Base-by-base conservation (phyloP, 2,329 filamentous ascomycete genomes). In the Alternaria brassicicola region DNA sequence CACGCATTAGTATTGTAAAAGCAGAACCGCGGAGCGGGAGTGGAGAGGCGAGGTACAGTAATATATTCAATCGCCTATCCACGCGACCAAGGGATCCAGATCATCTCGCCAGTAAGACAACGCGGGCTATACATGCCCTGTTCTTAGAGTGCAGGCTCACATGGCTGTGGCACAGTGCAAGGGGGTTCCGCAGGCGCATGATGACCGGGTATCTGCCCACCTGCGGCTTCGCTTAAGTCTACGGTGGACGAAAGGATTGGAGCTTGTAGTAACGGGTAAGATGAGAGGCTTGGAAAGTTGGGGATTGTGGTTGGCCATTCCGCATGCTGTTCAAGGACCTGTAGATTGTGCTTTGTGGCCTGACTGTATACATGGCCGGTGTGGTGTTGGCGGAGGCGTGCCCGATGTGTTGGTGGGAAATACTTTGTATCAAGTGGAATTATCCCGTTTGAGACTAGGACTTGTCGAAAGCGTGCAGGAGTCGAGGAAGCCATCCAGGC, bases 151-250 rank as follows among this genome's bases (percentile, higher is more conserved):
- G 60, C 49, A 52, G 42, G 39, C 28, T 45, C 36, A 47, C 31
- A 42, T 48, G 45, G 31, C 38, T 45, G 52, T 52, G 26, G 57
- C 47, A 59, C 57, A 39, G 41, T 49, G 38, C 53, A 50, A 52
- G 47, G 57, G 49, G 35, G 19, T 43, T 47, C 30, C 45, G 46
- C 23, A 23, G 39, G 46, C 57, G 50, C 41, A 57, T 62, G 59
- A 59, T 51, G 57, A 56, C 60, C 60, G 57, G 60, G 57, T 62
- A 60, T 60, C 52, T 60, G 53, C 52, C 47, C 30, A 38, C 19
- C 31, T 52, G 50, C 36, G 10, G 19, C 36, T 23, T 39, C 48
- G 54, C 49, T 57, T 57, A 52, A 31, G 25, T 13, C 35, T 43
- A 15, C 10, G 49, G n/a, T 31, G n/a, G 3, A 3, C 30, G 17